phyloP scores from a whole-genome alignment of 179 eudicot genomes.

The Drosera spatulata region DNA sequence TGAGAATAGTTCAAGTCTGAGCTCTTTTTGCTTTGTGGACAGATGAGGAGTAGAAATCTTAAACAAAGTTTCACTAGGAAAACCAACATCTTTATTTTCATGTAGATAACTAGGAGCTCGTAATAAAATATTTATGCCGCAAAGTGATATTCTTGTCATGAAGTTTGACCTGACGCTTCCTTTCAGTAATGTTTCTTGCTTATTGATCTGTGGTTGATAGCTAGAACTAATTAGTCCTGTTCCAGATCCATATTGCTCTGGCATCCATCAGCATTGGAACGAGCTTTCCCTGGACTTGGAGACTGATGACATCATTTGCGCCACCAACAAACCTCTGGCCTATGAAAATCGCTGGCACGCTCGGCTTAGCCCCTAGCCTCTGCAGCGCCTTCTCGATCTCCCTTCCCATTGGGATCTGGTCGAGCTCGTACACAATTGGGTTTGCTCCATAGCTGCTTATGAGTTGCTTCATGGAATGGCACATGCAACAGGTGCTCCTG shows the following conservation, averaged over 20 bases:
- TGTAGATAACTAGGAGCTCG: too few relatives aligned
- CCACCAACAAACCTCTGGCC: conserved; percentile 20
- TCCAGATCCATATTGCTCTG: conserved; percentile 1
- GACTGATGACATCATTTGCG: conserved; percentile 6
- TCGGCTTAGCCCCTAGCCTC: conserved; percentile 4
- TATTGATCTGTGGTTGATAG: too few relatives aligned
- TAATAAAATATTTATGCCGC: too few relatives aligned
- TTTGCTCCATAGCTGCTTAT: conserved; percentile 17
- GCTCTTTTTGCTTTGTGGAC: too few relatives aligned
- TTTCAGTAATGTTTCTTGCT: too few relatives aligned
- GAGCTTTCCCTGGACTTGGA: not conserved
- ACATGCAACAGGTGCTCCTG: conserved; percentile 15
- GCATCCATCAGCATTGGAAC: conserved; percentile 1
- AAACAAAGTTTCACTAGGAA: too few relatives aligned
- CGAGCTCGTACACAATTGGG: conserved; percentile 13
- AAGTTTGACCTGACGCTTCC: too few relatives aligned
- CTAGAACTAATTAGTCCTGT: not conserved
- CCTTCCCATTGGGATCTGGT: conserved; percentile 6
- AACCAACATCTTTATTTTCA: too few relatives aligned
- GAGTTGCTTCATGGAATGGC: conserved; percentile 9
- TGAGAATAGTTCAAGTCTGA: too few relatives aligned
- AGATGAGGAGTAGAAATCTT: too few relatives aligned
- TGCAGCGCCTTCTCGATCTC: conserved; percentile 13
- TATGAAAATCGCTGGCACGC: conserved; percentile 16
- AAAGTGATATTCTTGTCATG: too few relatives aligned